These are phyloP conservation scores for Rhododendron mucronatum DNA, from an alignment of 148 eudicot genomes.

Conservation along the genomic window DNA sequence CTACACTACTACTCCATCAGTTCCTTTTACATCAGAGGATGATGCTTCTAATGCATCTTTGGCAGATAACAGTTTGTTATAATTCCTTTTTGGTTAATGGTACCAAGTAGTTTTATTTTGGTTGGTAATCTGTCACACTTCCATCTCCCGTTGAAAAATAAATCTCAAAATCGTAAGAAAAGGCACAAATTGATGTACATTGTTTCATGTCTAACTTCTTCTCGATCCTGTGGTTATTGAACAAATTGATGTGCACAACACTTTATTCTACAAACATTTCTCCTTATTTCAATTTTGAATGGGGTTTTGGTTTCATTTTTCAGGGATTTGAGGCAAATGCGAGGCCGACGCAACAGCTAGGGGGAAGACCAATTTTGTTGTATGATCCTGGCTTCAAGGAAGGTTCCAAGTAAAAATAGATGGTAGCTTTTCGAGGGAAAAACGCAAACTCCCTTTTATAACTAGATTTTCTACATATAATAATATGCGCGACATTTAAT, in stretches of 20 bases:
- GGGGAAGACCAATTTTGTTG: conserved; percentile 15
- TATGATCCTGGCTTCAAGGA: neutral
- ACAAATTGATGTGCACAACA: neutral
- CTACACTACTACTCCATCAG: neutral
- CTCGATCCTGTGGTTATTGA: neutral
- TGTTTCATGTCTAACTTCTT: neutral
- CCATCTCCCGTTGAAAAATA: neutral
- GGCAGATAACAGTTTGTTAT: neutral
- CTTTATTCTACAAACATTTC: neutral
- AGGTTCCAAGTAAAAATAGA: neutral
- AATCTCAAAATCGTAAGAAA: neutral
- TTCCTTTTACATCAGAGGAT: neutral
- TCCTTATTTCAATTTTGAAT: neutral
- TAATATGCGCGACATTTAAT: neutral
- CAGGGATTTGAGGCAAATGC: conserved; percentile 34
- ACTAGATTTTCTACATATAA: neutral
- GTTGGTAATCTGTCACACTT: neutral
- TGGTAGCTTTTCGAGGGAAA: neutral
- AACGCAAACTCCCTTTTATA: neutral
- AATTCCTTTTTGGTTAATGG: too few species aligned
- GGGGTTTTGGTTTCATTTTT: neutral
- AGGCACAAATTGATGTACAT: neutral
- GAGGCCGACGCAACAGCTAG: conserved; percentile 21
- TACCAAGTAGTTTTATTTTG: neutral
- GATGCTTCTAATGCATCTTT: neutral